Evolutionary conservation across 805 yeast genomes (phyloP), one percentile per base, ranked within the genome.

Genomic region (Wickerhamomyces strasburgensis): DNA sequence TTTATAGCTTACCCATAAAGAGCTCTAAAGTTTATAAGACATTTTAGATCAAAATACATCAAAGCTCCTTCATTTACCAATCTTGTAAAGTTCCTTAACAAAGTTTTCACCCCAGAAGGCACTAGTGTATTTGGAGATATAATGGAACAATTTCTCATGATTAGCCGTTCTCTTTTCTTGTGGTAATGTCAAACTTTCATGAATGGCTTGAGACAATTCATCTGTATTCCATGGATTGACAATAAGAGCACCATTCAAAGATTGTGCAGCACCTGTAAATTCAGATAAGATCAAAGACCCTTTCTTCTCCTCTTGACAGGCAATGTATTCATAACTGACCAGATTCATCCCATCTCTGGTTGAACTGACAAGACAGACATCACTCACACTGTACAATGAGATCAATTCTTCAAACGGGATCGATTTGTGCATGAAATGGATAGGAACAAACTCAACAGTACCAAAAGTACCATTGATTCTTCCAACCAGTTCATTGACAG

Each of bases 241-340:
- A 41, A 93, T 78, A 11, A 90, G 59, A 2, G 96, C 88, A 17
- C 99, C 99, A 56, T 93, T 90, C 46, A 93, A 68, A 1, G 95
- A 84, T 64, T 93, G 99, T 1, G 98, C 98, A n/a, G 98, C 98
- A 33, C 99, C 99, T 0, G 98, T 93, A 64, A 93, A 93, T 64
- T 93, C 99, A 29, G 95, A 82, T 44, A 93, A 61, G 33, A 93
- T 84, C 49, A 93, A 69, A 3, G 88, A 78, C 7, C 99, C 99
- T 45, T 87, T 80, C 43, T 78, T 78, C 32, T 80, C 80, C 44
- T 79, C 74, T 62, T 93, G 98, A 56, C 98, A 90, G 1, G 98
- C 97, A 52, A 93, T 87, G 61, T 93, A 93, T 64, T 93, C 99
- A 59, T 87, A 94, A 36, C 90, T 78, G 30, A 94, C 98, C 54